Evolutionary conservation across 352 stramenopile species (phyloP).

Genomic region (Lagenidium sp.): DNA sequence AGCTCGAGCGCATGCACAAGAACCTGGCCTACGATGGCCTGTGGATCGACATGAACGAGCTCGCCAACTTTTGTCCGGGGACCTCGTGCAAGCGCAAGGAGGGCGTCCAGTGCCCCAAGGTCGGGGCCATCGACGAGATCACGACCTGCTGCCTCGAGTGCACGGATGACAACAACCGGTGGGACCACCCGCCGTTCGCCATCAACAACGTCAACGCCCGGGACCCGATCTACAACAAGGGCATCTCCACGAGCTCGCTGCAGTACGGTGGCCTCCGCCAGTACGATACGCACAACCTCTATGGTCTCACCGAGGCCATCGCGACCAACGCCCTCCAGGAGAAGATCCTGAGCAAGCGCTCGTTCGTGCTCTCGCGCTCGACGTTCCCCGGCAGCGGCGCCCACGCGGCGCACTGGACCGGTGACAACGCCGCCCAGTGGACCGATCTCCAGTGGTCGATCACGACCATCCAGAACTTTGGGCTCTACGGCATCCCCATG

Average conservation of each 20-base stretch:
- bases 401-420: conserved; percentile 66
- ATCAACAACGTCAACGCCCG: conserved; percentile 43
- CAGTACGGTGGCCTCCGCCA: conserved; percentile 45
- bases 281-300: conserved; percentile 81
- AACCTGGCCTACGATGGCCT: conserved; percentile 51
- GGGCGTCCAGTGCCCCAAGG: conserved; percentile 22
- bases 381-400: conserved; percentile 56
- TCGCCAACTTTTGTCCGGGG: conserved; percentile 66
- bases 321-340: conserved; percentile 46
- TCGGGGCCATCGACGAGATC: conserved; percentile 18
- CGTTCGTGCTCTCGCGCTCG: conserved; percentile 65
- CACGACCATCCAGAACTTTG: conserved; percentile 56
- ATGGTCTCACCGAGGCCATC: conserved; percentile 68
- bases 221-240: conserved; percentile 47
- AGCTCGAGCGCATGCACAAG: conserved; percentile 48
- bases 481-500: conserved; percentile 76
- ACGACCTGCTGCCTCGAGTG: conserved; percentile 42
- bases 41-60: conserved; percentile 88
- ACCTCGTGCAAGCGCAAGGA: conserved; percentile 24
- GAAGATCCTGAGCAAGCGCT: conserved; percentile 37
- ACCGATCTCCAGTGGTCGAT: conserved; percentile 69
- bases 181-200: conserved; percentile 37
- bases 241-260: conserved; percentile 39
- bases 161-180: conserved; percentile 31
- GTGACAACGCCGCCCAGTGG: conserved; percentile 73